Conservation (phyloP, 768 basidiomycete species). For the Roridomyces roridus region DNA sequence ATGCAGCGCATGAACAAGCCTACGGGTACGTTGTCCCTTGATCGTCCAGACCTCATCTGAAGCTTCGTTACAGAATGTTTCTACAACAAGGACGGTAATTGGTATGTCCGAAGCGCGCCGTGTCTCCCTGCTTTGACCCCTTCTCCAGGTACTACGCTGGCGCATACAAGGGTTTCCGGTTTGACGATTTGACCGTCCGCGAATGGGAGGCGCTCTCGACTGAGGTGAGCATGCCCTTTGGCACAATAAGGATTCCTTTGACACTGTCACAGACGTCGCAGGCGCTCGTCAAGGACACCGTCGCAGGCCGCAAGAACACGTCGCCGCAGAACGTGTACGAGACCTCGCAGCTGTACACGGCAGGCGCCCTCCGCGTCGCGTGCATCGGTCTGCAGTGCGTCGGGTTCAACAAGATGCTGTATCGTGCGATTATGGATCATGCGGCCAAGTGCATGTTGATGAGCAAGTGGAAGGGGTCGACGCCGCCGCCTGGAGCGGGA, state of each 20-base stretch:
- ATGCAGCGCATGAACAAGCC: slow-evolving; percentile 63
- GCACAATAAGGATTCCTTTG: slow-evolving; percentile 11
- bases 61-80: slow-evolving; percentile 66
- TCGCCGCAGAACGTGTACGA: slow-evolving; percentile 84
- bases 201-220: slow-evolving; percentile 73
- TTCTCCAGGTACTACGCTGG: slow-evolving; percentile 71
- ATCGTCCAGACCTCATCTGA: neutral
- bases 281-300: slow-evolving; percentile 73
- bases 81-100: slow-evolving; percentile 79
- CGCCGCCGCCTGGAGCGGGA: slow-evolving; percentile 2
- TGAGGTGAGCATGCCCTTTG: slow-evolving; percentile 53
- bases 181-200: slow-evolving; percentile 67
- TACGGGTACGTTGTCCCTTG: slow-evolving; percentile 52
- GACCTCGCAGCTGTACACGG: slow-evolving; percentile 71
- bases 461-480: slow-evolving; percentile 14
- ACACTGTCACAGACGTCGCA: slow-evolving; percentile 57
- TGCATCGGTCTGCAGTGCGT: slow-evolving; percentile 80
- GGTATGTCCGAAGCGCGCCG: slow-evolving; percentile 36
- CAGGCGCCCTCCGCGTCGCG: slow-evolving; percentile 74
- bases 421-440: slow-evolving; percentile 70
- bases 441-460: slow-evolving; percentile 47
- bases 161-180: slow-evolving; percentile 69
- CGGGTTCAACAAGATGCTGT: slow-evolving; percentile 74
- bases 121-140: neutral
- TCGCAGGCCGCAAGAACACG: slow-evolving; percentile 72